Base-by-base conservation (phyloP, 148 eudicot genomes). In the Persicaria maculosa region DNA sequence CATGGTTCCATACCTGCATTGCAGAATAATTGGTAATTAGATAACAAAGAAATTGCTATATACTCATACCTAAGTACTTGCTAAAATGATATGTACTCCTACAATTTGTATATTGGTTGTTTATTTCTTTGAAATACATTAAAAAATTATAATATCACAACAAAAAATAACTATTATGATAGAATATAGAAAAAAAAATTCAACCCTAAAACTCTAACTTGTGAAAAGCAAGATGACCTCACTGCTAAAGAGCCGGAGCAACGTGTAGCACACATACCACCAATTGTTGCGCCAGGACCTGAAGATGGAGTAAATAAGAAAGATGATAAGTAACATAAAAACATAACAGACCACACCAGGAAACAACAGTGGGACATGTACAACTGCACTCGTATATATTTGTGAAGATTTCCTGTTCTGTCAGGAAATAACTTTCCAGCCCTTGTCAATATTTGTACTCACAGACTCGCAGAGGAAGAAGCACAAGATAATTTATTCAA, bases 221-320 rank as follows among this genome's bases (percentile, higher is more conserved):
- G n/a, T 40, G 47, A 65, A 43, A 9, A 40, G 43, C 47, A 65
- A 46, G 12, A 65, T 65, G 46, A 94, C 98, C 98, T 94, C 79
- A 92, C 98, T 72, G 98, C 98, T 79, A 95, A 85, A 57, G 98
- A 92, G 82, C 98, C 98, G 70, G 98, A 95, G 82, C 98, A 95
- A 44, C 98, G 98, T 8, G 98, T 95, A 40, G 97, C 98, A 83
- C 98, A 95, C 98, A 95, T 95, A 53, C 98, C 98, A 44, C 98
- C 98, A 75, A 95, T 92, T 77, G 98, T 90, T 79, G 98, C 98
- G 74, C 98, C 98, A 77, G 98, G 98, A 74, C 98, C 98, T 94
- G 88, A 50, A 44, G 79, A 59, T 45, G 55, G 16, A 12, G 12
- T 68, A 4, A 72, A 70, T 74, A 15, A 65, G 19, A 25, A 67